phyloP scores from a whole-genome alignment of 1,284 basidiomycete genomes.

The Marasmius fiardii region DNA sequence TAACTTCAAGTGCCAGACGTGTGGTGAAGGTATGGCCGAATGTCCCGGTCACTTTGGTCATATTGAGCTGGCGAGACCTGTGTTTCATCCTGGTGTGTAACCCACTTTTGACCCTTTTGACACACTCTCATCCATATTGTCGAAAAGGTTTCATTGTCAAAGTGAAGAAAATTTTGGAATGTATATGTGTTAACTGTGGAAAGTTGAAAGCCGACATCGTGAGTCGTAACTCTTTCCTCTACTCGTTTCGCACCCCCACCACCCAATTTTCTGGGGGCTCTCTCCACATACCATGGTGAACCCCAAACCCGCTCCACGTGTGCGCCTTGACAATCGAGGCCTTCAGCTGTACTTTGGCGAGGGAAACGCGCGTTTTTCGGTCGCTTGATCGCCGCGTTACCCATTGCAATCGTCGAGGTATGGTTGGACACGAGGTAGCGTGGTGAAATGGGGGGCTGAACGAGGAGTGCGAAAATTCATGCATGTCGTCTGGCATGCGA shows the following conservation, averaged over 20 bases:
- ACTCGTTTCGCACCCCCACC: constrained; percentile 88
- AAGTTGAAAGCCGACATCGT: constrained; percentile 96
- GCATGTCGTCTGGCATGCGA: constrained; percentile 33
- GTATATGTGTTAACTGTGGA: constrained; percentile 98
- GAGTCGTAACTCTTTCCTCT: constrained; percentile 73
- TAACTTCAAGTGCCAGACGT: constrained; percentile 99
- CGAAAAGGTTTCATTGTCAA: constrained; percentile 90
- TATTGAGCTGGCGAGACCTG: constrained; percentile 94
- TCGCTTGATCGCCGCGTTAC: constrained; percentile 85
- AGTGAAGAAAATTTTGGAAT: constrained; percentile 99
- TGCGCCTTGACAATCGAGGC: constrained; percentile 72
- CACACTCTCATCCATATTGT: constrained; percentile 4
- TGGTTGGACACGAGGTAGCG: constrained; percentile 81
- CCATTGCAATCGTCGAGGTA: constrained; percentile 60
- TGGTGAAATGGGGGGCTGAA: constrained; percentile 94
- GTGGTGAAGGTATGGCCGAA: constrained; percentile 97
- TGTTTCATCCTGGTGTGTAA: constrained; percentile 90
- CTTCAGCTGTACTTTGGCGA: constrained; percentile 70
- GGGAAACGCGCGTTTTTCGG: constrained; percentile 77
- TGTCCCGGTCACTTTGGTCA: constrained; percentile 99
- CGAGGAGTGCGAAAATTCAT: constrained; percentile 79
- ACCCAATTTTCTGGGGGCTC: constrained; percentile 93
- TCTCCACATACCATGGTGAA: constrained; percentile 82
- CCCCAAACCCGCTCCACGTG: constrained; percentile 83
- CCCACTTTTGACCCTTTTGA: background rate